Evolutionary conservation across 148 eudicot genomes (phyloP).

Genomic region (Euryodendron excelsum): DNA sequence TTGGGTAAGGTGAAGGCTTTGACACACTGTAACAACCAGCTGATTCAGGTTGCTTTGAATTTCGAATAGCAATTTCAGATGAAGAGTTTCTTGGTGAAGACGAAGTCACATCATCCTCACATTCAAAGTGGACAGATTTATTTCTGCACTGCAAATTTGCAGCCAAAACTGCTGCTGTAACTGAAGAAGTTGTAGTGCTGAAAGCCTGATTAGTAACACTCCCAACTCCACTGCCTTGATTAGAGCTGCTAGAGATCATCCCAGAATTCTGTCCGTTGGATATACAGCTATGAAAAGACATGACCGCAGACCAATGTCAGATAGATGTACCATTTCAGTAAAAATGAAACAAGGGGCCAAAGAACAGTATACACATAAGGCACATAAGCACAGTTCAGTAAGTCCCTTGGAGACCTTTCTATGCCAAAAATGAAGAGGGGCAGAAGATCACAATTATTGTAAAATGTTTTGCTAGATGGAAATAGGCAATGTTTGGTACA

Average conservation of each 20-base stretch:
- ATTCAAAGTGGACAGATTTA: slow-evolving; percentile 43
- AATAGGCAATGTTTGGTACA: neutral
- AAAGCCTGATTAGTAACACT: slow-evolving; percentile 11
- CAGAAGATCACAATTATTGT: neutral
- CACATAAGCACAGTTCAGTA: neutral
- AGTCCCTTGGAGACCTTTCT: neutral
- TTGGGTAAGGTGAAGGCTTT: slow-evolving; percentile 74
- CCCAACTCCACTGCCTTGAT: slow-evolving; percentile 18
- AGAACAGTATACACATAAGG: neutral
- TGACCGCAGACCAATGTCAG: neutral
- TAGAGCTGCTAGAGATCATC: slow-evolving; percentile 22
- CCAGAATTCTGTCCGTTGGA: slow-evolving; percentile 20
- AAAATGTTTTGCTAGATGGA: neutral
- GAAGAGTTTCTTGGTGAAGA: slow-evolving; percentile 39
- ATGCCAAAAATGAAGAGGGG: neutral
- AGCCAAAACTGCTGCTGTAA: slow-evolving; percentile 16
- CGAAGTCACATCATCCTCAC: slow-evolving; percentile 26
- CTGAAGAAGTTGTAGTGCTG: slow-evolving; percentile 20
- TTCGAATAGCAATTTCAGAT: slow-evolving; percentile 42
- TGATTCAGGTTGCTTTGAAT: slow-evolving; percentile 30
- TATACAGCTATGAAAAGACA: slow-evolving; percentile 23
- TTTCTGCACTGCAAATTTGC: slow-evolving; percentile 32
- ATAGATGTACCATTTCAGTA: neutral
- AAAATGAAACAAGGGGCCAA: neutral
- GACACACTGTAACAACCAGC: slow-evolving; percentile 29